Conservation (phyloP, 2,329 filamentous ascomycete genomes). For the Elsinoe fawcettii region DNA sequence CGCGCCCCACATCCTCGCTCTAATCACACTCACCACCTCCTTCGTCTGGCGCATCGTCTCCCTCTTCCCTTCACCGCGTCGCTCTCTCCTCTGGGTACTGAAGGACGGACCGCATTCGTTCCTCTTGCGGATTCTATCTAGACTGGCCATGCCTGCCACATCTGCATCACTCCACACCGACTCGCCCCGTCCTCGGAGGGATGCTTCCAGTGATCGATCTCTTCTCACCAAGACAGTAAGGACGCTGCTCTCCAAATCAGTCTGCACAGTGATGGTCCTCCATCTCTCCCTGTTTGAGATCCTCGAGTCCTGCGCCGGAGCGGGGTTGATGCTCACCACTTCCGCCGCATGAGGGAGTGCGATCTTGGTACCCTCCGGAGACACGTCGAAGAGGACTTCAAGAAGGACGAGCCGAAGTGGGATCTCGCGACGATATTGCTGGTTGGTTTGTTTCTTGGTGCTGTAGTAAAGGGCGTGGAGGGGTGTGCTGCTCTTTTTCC, state of each 20-base stretch:
- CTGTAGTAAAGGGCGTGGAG: not conserved
- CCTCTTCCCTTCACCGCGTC: not conserved
- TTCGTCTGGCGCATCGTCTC: not conserved
- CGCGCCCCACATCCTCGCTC: not conserved
- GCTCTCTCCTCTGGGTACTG: not conserved
- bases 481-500: not conserved
- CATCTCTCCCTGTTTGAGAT: slow-evolving; percentile 1
- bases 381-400: not conserved
- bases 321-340: not conserved
- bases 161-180: not conserved
- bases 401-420: not conserved
- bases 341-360: not conserved
- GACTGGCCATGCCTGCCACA: not conserved
- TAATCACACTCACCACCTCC: not conserved
- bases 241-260: not conserved
- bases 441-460: not conserved
- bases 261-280: not conserved
- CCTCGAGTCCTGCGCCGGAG: not conserved
- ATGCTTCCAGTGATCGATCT: too few species aligned
- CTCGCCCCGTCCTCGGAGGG: not conserved
- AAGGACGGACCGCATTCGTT: not conserved
- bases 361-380: not conserved
- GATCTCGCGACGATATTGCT: not conserved
- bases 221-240: too few species aligned
- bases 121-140: not conserved